Evolutionary conservation across 768 basidiomycete genomes (phyloP).

Genomic region (Neoboletus magnificus): DNA sequence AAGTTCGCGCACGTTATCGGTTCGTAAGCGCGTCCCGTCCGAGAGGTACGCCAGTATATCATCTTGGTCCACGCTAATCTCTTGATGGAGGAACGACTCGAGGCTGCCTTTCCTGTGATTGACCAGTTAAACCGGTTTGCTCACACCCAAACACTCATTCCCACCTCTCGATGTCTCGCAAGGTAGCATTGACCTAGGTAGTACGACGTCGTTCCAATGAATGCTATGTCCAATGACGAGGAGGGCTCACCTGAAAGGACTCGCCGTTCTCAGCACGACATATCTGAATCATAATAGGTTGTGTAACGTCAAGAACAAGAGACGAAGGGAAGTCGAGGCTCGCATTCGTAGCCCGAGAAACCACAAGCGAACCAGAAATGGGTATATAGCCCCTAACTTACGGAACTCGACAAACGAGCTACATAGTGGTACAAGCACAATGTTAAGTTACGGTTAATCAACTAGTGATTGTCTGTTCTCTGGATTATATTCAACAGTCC

Average conservation of each 20-base stretch:
- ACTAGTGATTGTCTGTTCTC: neutral
- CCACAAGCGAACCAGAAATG: slow-evolving; percentile 16
- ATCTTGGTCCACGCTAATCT: slow-evolving; percentile 68
- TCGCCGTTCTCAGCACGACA: slow-evolving; percentile 65
- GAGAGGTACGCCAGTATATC: slow-evolving; percentile 74
- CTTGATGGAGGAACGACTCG: slow-evolving; percentile 68
- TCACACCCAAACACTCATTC: slow-evolving; percentile 12
- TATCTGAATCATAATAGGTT: slow-evolving; percentile 52
- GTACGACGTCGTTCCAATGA: neutral
- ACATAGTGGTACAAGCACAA: neutral
- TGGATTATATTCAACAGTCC: neutral
- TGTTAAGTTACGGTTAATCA: slow-evolving; percentile 6
- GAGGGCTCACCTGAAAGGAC: slow-evolving; percentile 48
- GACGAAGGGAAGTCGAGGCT: neutral
- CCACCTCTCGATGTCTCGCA: slow-evolving; percentile 78
- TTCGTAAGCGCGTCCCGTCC: slow-evolving; percentile 71
- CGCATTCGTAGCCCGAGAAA: slow-evolving; percentile 2
- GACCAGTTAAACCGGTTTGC: slow-evolving; percentile 4
- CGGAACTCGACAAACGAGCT: neutral
- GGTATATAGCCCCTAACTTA: slow-evolving; percentile 15
- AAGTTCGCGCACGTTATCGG: slow-evolving; percentile 70
- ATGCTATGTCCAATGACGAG: neutral
- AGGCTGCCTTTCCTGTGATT: slow-evolving; percentile 55
- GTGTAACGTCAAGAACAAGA: slow-evolving; percentile 10
- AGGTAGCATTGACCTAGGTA: slow-evolving; percentile 49